Percentiles rank a stretch among this genome's conserved stretches.
phyloP scores from a whole-genome alignment of 1,284 basidiomycete genomes.

The Ceratobasidium sp. region DNA sequence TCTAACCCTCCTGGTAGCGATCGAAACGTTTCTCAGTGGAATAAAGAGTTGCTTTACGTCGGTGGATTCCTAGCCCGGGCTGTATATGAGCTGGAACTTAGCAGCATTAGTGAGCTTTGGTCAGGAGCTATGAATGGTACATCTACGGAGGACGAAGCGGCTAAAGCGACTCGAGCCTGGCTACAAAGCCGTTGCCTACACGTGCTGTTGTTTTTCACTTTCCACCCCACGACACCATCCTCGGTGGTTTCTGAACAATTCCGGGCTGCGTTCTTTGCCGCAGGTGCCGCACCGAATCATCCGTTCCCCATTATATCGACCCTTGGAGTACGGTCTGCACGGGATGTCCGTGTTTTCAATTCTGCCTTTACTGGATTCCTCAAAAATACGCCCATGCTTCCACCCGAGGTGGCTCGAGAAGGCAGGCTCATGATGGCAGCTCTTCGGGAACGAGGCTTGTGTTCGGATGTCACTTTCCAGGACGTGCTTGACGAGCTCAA shows the following conservation, averaged over 20 bases:
- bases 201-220: slow-evolving; percentile 89
- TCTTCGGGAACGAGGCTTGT: slow-evolving; percentile 73
- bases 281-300: slow-evolving; percentile 60
- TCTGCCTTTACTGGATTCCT: slow-evolving; percentile 80
- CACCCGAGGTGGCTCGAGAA: slow-evolving; percentile 70
- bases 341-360: slow-evolving; percentile 83
- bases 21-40: slow-evolving; percentile 79
- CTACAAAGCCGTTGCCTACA: slow-evolving; percentile 79
- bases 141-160: slow-evolving; percentile 16
- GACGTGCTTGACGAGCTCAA: slow-evolving; percentile 89
- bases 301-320: slow-evolving; percentile 83
- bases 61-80: slow-evolving; percentile 85
- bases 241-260: slow-evolving; percentile 82
- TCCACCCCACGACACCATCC: slow-evolving; percentile 87
- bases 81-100: slow-evolving; percentile 89
- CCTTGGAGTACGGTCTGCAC: slow-evolving; percentile 75
- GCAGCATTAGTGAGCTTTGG: slow-evolving; percentile 67
- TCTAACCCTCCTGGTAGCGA: slow-evolving; percentile 67
- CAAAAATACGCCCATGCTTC: slow-evolving; percentile 81
- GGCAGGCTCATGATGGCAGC: slow-evolving; percentile 73
- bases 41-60: slow-evolving; percentile 84
- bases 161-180: slow-evolving; percentile 55
- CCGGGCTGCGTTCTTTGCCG: slow-evolving; percentile 81
- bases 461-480: slow-evolving; percentile 84
- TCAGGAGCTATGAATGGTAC: slow-evolving; percentile 57